These are phyloP conservation scores for Candida cerambycidarum DNA, from an alignment of 805 yeast species.

Conservation along the genomic window DNA sequence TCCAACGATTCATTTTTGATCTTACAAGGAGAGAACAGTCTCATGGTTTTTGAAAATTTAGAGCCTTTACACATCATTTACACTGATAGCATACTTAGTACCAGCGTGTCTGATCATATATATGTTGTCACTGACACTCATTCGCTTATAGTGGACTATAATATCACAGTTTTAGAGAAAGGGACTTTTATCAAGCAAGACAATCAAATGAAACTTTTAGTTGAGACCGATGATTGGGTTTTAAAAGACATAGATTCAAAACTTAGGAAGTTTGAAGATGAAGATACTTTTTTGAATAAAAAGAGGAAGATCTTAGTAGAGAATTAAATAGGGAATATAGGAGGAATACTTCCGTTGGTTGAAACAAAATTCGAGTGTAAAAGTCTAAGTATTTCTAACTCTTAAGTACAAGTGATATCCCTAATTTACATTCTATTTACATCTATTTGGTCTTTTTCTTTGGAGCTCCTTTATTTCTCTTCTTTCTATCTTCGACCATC, in stretches of 20 bases:
- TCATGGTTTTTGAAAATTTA: conserved; percentile 12
- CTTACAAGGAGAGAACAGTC: conserved; percentile 7
- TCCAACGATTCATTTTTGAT: conserved; percentile 5
- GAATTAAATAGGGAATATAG: no score
- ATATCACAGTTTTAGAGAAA: conserved; percentile 1
- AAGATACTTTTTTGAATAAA: conserved; percentile 16
- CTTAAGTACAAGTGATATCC: no score
- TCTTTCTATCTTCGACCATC: conserved; percentile 64
- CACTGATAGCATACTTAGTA: conserved; percentile 7
- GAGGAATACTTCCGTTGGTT: no score
- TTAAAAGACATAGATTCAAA: neutral
- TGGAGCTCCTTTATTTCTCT: conserved; percentile 90
- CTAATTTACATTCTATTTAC: conserved; percentile 7
- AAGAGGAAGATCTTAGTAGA: conserved; percentile 3
- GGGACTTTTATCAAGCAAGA: neutral
- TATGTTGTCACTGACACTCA: conserved; percentile 8
- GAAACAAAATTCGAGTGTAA: no score
- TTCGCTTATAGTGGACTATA: conserved; percentile 4
- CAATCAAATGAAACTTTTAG: neutral
- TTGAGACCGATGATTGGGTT: conserved; percentile 2
- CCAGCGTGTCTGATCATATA: neutral
- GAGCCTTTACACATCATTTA: conserved; percentile 12
- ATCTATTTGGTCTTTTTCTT: conserved; percentile 49
- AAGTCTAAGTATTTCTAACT: no score
- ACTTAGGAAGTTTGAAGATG: conserved; percentile 7